Evolutionary conservation across 148 eudicot species (phyloP).

Genomic region (Chenopodium quinoa): DNA sequence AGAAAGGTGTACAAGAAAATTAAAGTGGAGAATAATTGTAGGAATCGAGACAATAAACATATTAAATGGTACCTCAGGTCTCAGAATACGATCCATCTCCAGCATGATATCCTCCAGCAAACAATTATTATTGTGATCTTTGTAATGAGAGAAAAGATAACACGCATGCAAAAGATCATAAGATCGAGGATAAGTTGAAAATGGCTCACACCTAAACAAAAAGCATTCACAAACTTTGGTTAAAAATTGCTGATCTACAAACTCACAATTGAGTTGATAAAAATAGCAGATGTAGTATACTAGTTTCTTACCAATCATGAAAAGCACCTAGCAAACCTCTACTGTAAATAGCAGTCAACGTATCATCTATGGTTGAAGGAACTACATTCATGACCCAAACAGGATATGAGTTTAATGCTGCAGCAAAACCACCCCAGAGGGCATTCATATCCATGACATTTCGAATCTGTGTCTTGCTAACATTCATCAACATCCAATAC

Average conservation of each 20-base stretch:
- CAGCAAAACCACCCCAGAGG: conserved; percentile 82
- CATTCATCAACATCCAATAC: conserved; percentile 85
- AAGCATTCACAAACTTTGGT: conserved; percentile 1
- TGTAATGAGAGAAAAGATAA: conserved; percentile 74
- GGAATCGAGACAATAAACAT: too few species aligned
- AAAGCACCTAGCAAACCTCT: conserved; percentile 82
- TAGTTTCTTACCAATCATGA: conserved; percentile 87
- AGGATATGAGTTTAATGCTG: conserved; percentile 78
- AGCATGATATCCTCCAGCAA: conserved; percentile 81
- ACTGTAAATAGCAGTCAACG: conserved; percentile 71
- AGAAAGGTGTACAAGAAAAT: neutral
- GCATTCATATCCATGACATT: conserved; percentile 99
- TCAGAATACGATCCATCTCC: conserved; percentile 86
- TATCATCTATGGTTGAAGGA: conserved; percentile 62
- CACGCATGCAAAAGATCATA: conserved; percentile 89
- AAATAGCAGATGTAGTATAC: conserved; percentile 9
- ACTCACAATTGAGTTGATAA: neutral
- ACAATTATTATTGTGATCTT: conserved; percentile 59
- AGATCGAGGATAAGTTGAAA: conserved; percentile 93
- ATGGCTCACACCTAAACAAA: conserved; percentile 78
- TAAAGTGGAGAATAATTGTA: neutral
- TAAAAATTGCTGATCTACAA: neutral
- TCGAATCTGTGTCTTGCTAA: conserved; percentile 59
- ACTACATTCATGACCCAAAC: conserved; percentile 98
- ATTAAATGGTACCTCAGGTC: conserved; percentile 70